phyloP scores from a whole-genome alignment of 208 protist species.

The Acanthamoeba healyi region DNA sequence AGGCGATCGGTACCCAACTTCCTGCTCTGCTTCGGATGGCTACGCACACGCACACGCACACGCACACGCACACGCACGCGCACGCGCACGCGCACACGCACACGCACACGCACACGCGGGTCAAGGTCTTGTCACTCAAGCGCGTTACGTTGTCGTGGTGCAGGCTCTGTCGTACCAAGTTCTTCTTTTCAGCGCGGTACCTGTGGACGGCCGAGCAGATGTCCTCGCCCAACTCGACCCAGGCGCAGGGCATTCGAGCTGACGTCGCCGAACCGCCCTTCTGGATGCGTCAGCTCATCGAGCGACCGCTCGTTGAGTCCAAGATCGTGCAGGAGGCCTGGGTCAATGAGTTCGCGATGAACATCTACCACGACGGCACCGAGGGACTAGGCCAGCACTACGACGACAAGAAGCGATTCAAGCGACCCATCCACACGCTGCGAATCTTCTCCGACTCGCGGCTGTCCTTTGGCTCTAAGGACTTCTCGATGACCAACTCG shows the following conservation, averaged over 20 bases:
- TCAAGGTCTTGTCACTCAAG: too few relatives aligned
- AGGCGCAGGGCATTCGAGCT: conserved; percentile 37
- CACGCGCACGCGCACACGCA: too few relatives aligned
- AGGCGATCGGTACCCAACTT: not conserved
- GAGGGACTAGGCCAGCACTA: conserved; percentile 71
- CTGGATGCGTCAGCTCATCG: conserved; percentile 52
- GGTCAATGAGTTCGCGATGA: conserved; percentile 72
- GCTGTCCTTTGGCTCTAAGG: conserved; percentile 51
- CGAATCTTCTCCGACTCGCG: conserved; percentile 29
- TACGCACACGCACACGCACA: not conserved
- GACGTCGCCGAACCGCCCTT: conserved; percentile 47
- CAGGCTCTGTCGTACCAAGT: conserved; percentile 52
- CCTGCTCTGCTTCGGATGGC: not conserved
- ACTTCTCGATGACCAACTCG: conserved; percentile 70
- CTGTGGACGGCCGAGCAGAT: conserved; percentile 67
- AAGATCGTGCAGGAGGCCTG: conserved; percentile 38
- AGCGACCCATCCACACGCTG: conserved; percentile 13
- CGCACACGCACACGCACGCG: too few relatives aligned
- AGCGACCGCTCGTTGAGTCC: conserved; percentile 2
- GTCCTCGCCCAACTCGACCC: not conserved
- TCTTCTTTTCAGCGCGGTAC: conserved; percentile 70
- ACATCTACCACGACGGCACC: conserved; percentile 69
- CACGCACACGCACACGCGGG: too few relatives aligned
- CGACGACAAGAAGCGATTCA: conserved; percentile 50
- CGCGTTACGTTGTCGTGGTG: too few relatives aligned